Base-by-base conservation (phyloP, 2,329 filamentous ascomycete genomes). In the Mariannaea sp. region DNA sequence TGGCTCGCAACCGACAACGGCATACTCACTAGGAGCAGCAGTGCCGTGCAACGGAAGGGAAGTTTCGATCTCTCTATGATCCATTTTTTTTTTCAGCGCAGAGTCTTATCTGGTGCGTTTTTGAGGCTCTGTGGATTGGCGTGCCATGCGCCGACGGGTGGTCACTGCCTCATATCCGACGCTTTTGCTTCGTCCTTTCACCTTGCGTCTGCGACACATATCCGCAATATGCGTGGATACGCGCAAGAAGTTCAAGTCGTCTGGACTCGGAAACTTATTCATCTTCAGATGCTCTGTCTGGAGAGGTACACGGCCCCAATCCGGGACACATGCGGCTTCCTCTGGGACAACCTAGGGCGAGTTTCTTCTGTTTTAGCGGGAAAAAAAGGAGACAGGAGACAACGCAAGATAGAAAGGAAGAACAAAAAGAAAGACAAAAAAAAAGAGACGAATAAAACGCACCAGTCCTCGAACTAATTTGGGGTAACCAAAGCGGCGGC, bases 241-340 rank as follows among this genome's bases (percentile, higher is more conserved):
- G 19, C 36, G 20, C 9, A 39, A 7, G 36, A 39, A 39, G 8
- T 39, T 39, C 3, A 39, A 19, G 36, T 39, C 36, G 36, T 39
- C 17, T 13, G 53, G 47, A 16, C 43, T 43, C 10, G 47, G 50
- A 36, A 51, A 56, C 40, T 56, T 56, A 17, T 56, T 56, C 13
- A 56, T 32, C 32, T 48, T 51, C 13, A 48, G 29, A 40, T 56
- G 53, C 2, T 56, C 47, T 1, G 47, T 35, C 27, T 51, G 47
- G 5, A 56, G 53, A 2, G 19, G 36, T 8, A 41, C 14, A 5
- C 33, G 20, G 5, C 24, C 10, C 24, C 20, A 35, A 2, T 45
- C 41, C 0, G 33, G 26, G 19, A 55, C 38, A n/a, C 52, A 55
- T 8, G 52, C 52, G 13, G 47, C 47, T 32, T 32, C 43, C 20